Evolutionary conservation across 805 yeast species (phyloP).

Genomic region (Kuraishia borneana): DNA sequence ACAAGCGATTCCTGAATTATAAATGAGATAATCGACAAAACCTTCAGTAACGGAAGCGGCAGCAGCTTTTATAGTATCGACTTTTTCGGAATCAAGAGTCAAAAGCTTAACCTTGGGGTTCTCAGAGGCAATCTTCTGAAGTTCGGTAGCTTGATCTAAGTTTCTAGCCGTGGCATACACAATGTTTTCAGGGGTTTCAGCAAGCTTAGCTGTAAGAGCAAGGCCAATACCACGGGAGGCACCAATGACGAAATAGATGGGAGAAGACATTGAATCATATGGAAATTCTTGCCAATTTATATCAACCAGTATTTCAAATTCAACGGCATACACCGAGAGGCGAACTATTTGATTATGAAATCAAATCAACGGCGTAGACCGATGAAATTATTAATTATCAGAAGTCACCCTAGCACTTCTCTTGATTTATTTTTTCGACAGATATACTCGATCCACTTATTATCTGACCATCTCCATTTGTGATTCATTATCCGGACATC

Average conservation of each 20-base stretch:
- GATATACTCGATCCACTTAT: too few relatives aligned
- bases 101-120: neutral
- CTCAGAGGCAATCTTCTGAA: neutral
- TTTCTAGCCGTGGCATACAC: neutral
- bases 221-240: constrained; percentile 2
- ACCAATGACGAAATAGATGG: constrained; percentile 1
- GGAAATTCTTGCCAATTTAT: too few relatives aligned
- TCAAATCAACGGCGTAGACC: too few relatives aligned
- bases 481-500: too few relatives aligned
- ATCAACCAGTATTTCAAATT: too few relatives aligned
- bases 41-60: neutral
- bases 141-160: neutral
- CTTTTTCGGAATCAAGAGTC: neutral
- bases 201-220: neutral
- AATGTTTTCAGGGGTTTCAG: neutral
- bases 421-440: too few relatives aligned
- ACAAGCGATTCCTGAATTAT: neutral
- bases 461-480: too few relatives aligned
- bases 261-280: constrained; percentile 1
- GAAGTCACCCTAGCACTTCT: too few relatives aligned
- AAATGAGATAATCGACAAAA: neutral
- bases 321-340: too few relatives aligned
- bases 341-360: too few relatives aligned
- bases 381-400: too few relatives aligned
- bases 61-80: neutral